phyloP scores from a whole-genome alignment of 768 basidiomycete genomes.

The Leccinum incarnatum region DNA sequence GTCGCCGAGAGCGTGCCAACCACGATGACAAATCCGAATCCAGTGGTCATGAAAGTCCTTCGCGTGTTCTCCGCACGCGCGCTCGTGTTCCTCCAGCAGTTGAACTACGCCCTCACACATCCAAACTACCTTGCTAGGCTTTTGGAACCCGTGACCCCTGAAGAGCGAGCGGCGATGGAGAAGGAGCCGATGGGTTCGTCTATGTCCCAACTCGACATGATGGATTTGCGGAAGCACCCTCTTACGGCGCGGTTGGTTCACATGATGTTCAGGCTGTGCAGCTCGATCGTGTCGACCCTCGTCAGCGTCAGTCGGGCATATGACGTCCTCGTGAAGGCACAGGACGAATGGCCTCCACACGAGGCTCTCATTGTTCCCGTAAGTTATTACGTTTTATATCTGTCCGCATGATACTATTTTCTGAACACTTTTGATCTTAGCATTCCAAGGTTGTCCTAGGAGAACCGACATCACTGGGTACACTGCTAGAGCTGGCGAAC shows the following conservation, averaged over 20 bases:
- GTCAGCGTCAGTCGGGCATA: constrained; percentile 71
- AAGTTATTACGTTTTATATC: constrained; percentile 27
- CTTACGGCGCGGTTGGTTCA: constrained; percentile 70
- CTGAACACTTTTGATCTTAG: constrained; percentile 37
- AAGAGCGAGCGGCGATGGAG: constrained; percentile 69
- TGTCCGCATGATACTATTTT: not conserved
- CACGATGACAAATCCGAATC: constrained; percentile 22
- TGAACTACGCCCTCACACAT: constrained; percentile 89
- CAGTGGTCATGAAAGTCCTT: constrained; percentile 62
- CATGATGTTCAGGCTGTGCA: constrained; percentile 65
- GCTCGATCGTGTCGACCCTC: constrained; percentile 67
- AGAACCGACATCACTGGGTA: constrained; percentile 83
- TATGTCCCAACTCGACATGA: constrained; percentile 40
- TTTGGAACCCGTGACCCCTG: constrained; percentile 73
- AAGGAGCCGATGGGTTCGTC: constrained; percentile 46
- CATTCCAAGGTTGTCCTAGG: constrained; percentile 82
- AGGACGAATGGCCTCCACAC: constrained; percentile 69
- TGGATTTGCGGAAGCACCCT: constrained; percentile 68
- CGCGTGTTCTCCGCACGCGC: constrained; percentile 66
- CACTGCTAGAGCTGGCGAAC: constrained; percentile 81
- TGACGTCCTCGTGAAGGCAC: constrained; percentile 56
- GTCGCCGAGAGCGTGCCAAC: constrained; percentile 50
- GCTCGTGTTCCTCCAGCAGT: constrained; percentile 74
- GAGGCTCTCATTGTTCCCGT: constrained; percentile 75
- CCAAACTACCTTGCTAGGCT: constrained; percentile 84